These are phyloP conservation scores for Solanum raphanifolium DNA, from an alignment of 257 asterid species.

Conservation along the genomic window DNA sequence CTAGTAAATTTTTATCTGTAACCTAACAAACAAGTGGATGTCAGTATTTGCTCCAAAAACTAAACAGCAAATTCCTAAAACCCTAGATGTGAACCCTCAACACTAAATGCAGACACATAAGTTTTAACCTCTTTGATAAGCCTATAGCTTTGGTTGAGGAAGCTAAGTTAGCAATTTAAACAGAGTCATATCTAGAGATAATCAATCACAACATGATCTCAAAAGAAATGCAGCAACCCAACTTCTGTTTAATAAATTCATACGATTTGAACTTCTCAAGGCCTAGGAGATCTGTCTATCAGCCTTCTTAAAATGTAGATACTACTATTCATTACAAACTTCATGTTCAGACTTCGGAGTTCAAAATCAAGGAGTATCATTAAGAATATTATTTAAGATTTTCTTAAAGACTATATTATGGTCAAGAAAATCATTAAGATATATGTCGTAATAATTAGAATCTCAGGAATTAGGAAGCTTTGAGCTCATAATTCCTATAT, in stretches of 20 bases:
- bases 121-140: not conserved
- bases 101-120: not conserved
- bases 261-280: not conserved
- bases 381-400: not conserved
- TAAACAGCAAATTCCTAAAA: not conserved
- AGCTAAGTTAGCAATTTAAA: not conserved
- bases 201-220: not conserved
- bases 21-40: constrained; percentile 42
- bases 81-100: not conserved
- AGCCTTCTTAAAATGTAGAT: not conserved
- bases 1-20: constrained; percentile 77
- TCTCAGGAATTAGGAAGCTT: not conserved
- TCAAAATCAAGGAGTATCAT: not conserved
- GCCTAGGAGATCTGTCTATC: not conserved
- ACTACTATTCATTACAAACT: not conserved
- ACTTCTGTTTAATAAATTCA: not conserved
- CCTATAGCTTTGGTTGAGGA: not conserved
- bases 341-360: not conserved
- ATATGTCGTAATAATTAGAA: not conserved
- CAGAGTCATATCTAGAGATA: not conserved
- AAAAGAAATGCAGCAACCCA: not conserved
- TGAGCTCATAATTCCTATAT: not conserved
- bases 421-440: not conserved
- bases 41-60: constrained; percentile 8
- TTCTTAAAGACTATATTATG: not conserved